A percentile compares a stretch with the other conserved stretches of the same genome.
phyloP scores from a whole-genome alignment of 176 grass and related monocot genomes.

The Paspalum notatum region DNA sequence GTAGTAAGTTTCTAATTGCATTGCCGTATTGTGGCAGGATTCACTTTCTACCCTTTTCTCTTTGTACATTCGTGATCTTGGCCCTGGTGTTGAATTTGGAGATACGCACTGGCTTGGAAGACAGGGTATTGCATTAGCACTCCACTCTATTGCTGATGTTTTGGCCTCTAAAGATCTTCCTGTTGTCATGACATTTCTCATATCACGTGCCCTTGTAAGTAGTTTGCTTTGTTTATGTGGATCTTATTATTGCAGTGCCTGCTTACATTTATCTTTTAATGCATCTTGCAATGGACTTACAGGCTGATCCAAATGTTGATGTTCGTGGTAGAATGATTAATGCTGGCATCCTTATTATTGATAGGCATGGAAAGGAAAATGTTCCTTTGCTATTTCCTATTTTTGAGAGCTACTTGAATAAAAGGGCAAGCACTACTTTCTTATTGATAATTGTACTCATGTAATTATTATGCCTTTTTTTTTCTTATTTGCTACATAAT shows the following conservation, averaged over 20 bases:
- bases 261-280: conserved; percentile 27
- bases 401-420: conserved; percentile 99
- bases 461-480: conserved; percentile 18
- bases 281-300: conserved; percentile 32
- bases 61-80: conserved; percentile 82
- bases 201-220: conserved; percentile 91
- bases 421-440: conserved; percentile 57
- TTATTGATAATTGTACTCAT: conserved; percentile 21
- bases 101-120: conserved; percentile 81
- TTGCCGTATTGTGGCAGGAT: conserved; percentile 55
- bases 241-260: conserved; percentile 16
- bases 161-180: conserved; percentile 94
- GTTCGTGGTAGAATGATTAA: conserved; percentile 98
- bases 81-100: conserved; percentile 58
- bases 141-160: conserved; percentile 89
- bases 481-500: conserved; percentile 26
- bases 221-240: neutral
- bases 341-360: conserved; percentile 94
- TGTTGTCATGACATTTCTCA: conserved; percentile 96
- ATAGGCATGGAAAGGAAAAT: conserved; percentile 97
- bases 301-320: conserved; percentile 96
- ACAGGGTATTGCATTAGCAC: conserved; percentile 92
- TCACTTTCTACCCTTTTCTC: conserved; percentile 87
- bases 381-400: conserved; percentile 98
- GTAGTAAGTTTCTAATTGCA: conserved; percentile 1